These are phyloP conservation scores for Acanthamoeba healyi DNA, from an alignment of 208 protist genomes.

Conservation along the genomic window DNA sequence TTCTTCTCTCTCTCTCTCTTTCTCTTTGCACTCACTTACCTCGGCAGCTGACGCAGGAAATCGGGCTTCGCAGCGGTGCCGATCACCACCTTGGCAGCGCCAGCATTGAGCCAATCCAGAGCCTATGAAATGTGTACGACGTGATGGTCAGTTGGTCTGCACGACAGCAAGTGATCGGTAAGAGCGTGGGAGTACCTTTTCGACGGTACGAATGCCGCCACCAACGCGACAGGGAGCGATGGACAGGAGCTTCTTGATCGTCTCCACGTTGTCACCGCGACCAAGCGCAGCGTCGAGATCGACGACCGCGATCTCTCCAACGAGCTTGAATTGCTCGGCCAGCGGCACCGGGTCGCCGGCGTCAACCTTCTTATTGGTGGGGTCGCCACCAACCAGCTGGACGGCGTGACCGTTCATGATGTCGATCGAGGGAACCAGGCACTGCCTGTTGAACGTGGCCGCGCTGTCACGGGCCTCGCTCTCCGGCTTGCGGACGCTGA, in stretches of 20 bases:
- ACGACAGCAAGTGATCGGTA: background rate
- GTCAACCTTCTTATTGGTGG: slow-evolving; percentile 68
- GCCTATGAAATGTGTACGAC: background rate
- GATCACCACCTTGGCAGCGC: slow-evolving; percentile 75
- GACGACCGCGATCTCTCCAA: slow-evolving; percentile 77
- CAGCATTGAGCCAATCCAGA: slow-evolving; percentile 75
- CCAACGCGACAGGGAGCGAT: slow-evolving; percentile 75
- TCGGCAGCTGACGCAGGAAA: slow-evolving; percentile 73
- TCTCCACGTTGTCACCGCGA: slow-evolving; percentile 63
- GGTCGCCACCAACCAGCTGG: slow-evolving; percentile 78
- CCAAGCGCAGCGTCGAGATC: slow-evolving; percentile 78
- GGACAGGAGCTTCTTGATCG: slow-evolving; percentile 71
- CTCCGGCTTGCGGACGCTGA: slow-evolving; percentile 32
- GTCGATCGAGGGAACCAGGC: slow-evolving; percentile 78
- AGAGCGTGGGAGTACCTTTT: background rate
- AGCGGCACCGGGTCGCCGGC: slow-evolving; percentile 77
- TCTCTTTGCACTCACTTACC: too few species aligned
- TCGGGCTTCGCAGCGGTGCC: slow-evolving; percentile 77
- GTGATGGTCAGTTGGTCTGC: background rate
- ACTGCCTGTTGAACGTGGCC: slow-evolving; percentile 49
- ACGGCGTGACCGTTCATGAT: slow-evolving; percentile 76
- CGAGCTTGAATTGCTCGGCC: slow-evolving; percentile 71
- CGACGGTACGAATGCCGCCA: slow-evolving; percentile 76
- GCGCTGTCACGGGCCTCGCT: background rate
- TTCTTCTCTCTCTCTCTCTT: too few species aligned